Base-by-base conservation (phyloP, 495 filamentous ascomycete genomes). In the Xylaria palmicola region DNA sequence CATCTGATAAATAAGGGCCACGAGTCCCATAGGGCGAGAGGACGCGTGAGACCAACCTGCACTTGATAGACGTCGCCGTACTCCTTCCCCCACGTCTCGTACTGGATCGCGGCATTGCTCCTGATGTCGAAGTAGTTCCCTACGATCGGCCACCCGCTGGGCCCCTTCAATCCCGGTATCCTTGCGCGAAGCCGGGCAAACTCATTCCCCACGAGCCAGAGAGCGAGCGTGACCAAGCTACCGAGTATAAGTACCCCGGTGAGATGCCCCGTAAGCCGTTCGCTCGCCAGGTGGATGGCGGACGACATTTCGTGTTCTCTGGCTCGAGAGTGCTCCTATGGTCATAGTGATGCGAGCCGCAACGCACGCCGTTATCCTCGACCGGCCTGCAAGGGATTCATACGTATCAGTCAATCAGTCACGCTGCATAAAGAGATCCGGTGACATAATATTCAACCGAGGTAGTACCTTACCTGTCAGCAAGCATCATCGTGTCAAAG, bases 31-130 rank as follows among this genome's bases (percentile, higher is more conserved):
- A n/a, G n/a, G n/a, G n/a, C n/a, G n/a, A n/a, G n/a, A n/a, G n/a
- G n/a, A n/a, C n/a, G n/a, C n/a, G n/a, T n/a, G n/a, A n/a, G n/a
- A n/a, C n/a, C n/a, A n/a, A n/a, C n/a, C n/a, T 83, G 79, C 6
- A 88, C 86, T 66, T 89, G 86, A 66, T 84, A 89, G 4, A 88
- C 85, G 17, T 76, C 70, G 4, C 85, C 85, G 66, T 84, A 82
- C 24, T 72, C 77, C 56, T 79, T 80, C 1, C 80, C 77, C 85
- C 84, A 88, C 41, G 80, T 65, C 7, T 81, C 77, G 65, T 87
- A 87, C 62, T 84, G 81, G 55, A 87, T 77, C 4, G 85, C 81
- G 0, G 85, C 84, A 66, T 87, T 85, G 13, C 72, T 74, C 26
- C 78, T 72, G 58, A 88, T 85, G 49, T 87, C 80, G 9, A 75